These are phyloP conservation scores for Tetrapisispora iriomotensis DNA, from an alignment of 805 yeast genomes.

Conservation along the genomic window DNA sequence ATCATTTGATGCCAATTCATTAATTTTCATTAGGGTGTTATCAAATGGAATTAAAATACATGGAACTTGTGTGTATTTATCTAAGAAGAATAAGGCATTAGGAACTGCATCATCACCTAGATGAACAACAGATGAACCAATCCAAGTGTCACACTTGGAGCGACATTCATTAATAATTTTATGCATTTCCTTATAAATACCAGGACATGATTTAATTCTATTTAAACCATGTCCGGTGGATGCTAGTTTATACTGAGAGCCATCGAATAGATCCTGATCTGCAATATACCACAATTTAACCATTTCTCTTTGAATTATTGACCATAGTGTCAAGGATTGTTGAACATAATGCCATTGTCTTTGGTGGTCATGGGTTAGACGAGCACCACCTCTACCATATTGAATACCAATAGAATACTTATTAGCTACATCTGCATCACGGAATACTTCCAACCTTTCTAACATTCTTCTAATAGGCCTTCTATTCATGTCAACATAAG, in stretches of 20 bases:
- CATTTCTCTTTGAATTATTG: slow-evolving; percentile 69
- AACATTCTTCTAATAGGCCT: slow-evolving; percentile 58
- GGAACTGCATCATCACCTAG: slow-evolving; percentile 80
- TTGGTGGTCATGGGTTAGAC: slow-evolving; percentile 63
- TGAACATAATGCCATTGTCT: slow-evolving; percentile 66
- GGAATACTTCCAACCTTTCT: slow-evolving; percentile 39
- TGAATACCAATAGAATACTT: slow-evolving; percentile 50
- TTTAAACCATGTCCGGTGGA: slow-evolving; percentile 79
- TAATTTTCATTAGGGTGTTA: slow-evolving; percentile 45
- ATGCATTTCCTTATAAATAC: slow-evolving; percentile 60
- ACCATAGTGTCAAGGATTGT: slow-evolving; percentile 69
- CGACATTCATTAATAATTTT: slow-evolving; percentile 58
- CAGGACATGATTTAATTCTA: slow-evolving; percentile 66
- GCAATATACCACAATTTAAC: slow-evolving; percentile 68
- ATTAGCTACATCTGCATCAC: slow-evolving; percentile 33
- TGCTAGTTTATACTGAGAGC: slow-evolving; percentile 43
- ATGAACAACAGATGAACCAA: slow-evolving; percentile 73
- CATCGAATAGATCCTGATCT: slow-evolving; percentile 57
- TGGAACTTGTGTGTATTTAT: slow-evolving; percentile 74
- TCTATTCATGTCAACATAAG: slow-evolving; percentile 60
- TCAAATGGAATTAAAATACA: slow-evolving; percentile 66
- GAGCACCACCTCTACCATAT: slow-evolving; percentile 57
- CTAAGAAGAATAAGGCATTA: slow-evolving; percentile 68
- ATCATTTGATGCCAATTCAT: slow-evolving; percentile 40
- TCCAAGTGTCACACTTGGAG: slow-evolving; percentile 54